phyloP scores from a whole-genome alignment of 108 stramenopile genomes.

The Thalassiosira profunda region DNA sequence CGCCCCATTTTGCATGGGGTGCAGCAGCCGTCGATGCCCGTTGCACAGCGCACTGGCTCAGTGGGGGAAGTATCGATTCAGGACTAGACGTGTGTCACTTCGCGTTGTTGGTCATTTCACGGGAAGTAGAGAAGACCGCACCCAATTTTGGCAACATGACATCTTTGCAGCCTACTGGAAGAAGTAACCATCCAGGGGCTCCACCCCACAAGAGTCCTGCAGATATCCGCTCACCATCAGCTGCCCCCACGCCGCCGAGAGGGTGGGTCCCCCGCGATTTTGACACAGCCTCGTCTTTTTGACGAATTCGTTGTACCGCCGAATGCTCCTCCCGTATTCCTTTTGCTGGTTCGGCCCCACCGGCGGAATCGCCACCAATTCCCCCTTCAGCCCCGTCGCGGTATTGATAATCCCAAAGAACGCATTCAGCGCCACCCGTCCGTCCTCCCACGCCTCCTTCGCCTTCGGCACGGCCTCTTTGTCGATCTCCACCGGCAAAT shows the following conservation, averaged over 20 bases:
- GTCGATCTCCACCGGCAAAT: slow-evolving; percentile 82
- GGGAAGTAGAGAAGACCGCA: no score
- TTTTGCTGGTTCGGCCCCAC: slow-evolving; percentile 72
- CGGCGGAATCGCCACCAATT: slow-evolving; percentile 67
- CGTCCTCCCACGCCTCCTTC: slow-evolving; percentile 82
- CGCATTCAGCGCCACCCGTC: slow-evolving; percentile 77
- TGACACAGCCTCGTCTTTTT: slow-evolving; percentile 91
- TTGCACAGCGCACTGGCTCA: neutral
- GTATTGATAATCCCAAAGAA: slow-evolving; percentile 72
- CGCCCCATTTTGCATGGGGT: no score
- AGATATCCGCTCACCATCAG: slow-evolving; percentile 85
- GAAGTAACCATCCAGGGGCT: slow-evolving; percentile 84
- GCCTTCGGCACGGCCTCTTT: slow-evolving; percentile 45
- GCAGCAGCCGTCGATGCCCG: no score
- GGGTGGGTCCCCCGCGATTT: slow-evolving; percentile 73
- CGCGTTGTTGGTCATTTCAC: no score
- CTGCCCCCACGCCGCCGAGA: slow-evolving; percentile 80
- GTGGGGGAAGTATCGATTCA: no score
- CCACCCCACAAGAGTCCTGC: slow-evolving; percentile 87
- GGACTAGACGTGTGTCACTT: no score
- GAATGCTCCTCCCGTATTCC: slow-evolving; percentile 72
- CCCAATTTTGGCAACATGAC: no score
- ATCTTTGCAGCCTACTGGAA: slow-evolving; percentile 73
- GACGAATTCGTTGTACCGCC: slow-evolving; percentile 74
- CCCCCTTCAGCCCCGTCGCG: slow-evolving; percentile 65